These are phyloP conservation scores for Quercus rubra DNA, from an alignment of 306 rosid genomes.

Conservation along the genomic window DNA sequence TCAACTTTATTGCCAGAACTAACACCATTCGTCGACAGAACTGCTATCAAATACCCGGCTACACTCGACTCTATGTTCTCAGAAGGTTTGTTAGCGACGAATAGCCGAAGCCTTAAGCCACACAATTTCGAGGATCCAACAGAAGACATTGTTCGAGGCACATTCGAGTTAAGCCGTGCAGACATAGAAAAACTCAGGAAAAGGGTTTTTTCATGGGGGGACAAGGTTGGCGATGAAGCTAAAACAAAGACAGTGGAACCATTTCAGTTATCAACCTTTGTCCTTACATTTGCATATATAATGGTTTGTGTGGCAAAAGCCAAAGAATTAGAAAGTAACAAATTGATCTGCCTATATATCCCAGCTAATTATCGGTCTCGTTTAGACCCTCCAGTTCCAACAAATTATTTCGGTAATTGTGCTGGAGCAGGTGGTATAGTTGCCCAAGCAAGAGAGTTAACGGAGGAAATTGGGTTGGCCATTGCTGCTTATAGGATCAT, in stretches of 20 bases:
- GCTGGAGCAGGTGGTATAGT: neutral
- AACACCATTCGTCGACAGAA: slow-evolving; percentile 44
- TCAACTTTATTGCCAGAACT: slow-evolving; percentile 16
- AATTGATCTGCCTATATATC: neutral
- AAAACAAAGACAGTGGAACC: neutral
- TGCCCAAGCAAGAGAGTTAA: neutral
- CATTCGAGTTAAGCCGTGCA: slow-evolving; percentile 26
- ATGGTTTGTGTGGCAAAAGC: slow-evolving; percentile 32
- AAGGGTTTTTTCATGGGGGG: no score
- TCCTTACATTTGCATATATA: slow-evolving; percentile 26
- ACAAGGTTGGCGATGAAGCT: slow-evolving; percentile 2
- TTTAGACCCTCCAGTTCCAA: slow-evolving; percentile 18
- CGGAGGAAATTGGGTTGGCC: slow-evolving; percentile 20
- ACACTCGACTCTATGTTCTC: slow-evolving; percentile 8
- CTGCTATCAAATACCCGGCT: slow-evolving; percentile 22
- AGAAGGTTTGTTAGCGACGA: neutral
- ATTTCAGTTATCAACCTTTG: slow-evolving; percentile 32
- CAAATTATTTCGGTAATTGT: slow-evolving; percentile 52
- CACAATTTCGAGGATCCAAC: slow-evolving; percentile 9
- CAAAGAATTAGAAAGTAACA: slow-evolving; percentile 4
- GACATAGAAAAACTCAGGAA: slow-evolving; percentile 25
- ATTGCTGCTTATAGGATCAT: slow-evolving; percentile 9
- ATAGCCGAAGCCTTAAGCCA: slow-evolving; percentile 24
- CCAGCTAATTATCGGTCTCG: slow-evolving; percentile 28
- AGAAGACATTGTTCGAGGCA: slow-evolving; percentile 23